phyloP scores from a whole-genome alignment of 2,329 filamentous ascomycete genomes.

The Fusarium stilboides region DNA sequence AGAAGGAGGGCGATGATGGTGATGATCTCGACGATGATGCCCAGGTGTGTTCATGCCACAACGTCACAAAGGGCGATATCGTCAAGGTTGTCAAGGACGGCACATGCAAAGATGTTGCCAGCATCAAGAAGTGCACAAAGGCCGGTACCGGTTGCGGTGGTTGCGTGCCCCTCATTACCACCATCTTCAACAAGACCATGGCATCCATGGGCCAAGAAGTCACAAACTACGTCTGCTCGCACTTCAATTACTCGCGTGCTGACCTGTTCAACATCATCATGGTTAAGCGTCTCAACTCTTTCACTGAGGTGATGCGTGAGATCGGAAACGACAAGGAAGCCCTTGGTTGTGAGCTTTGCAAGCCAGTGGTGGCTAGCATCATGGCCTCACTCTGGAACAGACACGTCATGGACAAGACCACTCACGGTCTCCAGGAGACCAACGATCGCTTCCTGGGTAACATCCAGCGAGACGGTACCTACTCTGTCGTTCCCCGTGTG shows the following conservation, averaged over 20 bases:
- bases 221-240: conserved; percentile 86
- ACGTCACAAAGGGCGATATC: conserved; percentile 88
- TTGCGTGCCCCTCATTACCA: conserved; percentile 89
- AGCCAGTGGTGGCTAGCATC: conserved; percentile 85
- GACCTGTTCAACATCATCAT: conserved; percentile 93
- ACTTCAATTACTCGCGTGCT: conserved; percentile 86
- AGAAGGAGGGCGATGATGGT: conserved; percentile 79
- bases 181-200: conserved; percentile 93
- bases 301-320: conserved; percentile 83
- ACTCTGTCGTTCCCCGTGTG: conserved; percentile 88
- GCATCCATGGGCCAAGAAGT: conserved; percentile 87
- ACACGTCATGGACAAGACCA: conserved; percentile 80
- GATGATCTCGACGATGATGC: conserved; percentile 88
- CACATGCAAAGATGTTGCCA: conserved; percentile 83
- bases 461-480: conserved; percentile 92
- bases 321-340: conserved; percentile 80
- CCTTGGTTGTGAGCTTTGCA: conserved; percentile 89
- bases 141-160: conserved; percentile 92
- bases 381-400: conserved; percentile 87
- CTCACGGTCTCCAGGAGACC: conserved; percentile 87
- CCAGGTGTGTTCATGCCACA: conserved; percentile 94
- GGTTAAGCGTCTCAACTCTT: conserved; percentile 81
- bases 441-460: conserved; percentile 92
- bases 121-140: conserved; percentile 92
- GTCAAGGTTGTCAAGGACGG: conserved; percentile 81